Base-by-base conservation (phyloP, 2,329 filamentous ascomycete species). In the Massarina eburnea region DNA sequence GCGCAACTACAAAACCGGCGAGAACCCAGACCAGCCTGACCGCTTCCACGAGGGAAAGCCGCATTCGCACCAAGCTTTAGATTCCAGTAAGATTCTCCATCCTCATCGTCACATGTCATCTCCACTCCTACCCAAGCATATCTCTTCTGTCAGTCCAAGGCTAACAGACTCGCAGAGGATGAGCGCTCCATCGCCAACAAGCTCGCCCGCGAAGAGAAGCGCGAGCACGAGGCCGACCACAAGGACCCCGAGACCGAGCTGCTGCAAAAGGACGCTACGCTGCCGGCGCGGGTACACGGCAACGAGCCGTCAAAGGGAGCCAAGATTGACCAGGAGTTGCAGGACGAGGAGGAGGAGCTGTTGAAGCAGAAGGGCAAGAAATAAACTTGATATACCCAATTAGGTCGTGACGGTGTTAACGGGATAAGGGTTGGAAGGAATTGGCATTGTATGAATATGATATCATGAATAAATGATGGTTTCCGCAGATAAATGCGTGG, bases 271-370 rank as follows among this genome's bases (percentile, higher is more conserved):
- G 84, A 89, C 56, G 77, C 85, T 3, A 88, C 69, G 3, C 55
- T 73, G 34, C 72, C 73, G 12, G 86, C 86, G 44, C 80, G 72
- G 56, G 64, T 77, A 53, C 86, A 91, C 63, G 86, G 86, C 49
- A 90, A 90, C 65, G 78, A 89, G 72, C 87, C 86, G 2, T 86
- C 82, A 17, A 81, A 76, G 61, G 86, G 87, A 15, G 87, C 86
- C 19, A 80, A 86, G 76, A 78, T 89, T 46, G 87, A 91, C 67
- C 80, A 86, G 46, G 66, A 87, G 70, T 56, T 91, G 37, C 74
- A 80, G 61, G 80, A 81, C 4, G 86, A 90, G 59, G 87, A 91
- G 48, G 80, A 87, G 61, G 81, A 78, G 54, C 71, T 79, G 43
- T 61, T 89, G 50, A 78, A 75, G 71, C 78, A 76, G 66, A 89